These are phyloP conservation scores for Ogataea polymorpha DNA, from an alignment of 805 yeast species.

Conservation along the genomic window DNA sequence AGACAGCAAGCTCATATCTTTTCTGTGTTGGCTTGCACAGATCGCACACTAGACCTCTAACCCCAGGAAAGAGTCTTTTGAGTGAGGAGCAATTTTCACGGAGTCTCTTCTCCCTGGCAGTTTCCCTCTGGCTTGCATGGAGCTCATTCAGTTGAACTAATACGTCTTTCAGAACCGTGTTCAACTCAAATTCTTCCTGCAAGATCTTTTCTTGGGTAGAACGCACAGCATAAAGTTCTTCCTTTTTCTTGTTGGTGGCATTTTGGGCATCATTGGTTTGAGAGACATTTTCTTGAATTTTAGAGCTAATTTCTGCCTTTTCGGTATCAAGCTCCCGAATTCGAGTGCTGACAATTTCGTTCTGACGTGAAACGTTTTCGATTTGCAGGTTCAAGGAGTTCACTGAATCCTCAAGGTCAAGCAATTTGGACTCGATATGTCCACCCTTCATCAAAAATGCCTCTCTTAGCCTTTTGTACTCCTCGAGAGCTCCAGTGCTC, in stretches of 20 bases:
- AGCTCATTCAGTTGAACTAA: constrained; percentile 64
- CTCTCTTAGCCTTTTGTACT: constrained; percentile 58
- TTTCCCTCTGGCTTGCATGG: constrained; percentile 72
- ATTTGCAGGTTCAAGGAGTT: constrained; percentile 31
- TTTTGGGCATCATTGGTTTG: constrained; percentile 31
- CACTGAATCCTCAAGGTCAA: constrained; percentile 44
- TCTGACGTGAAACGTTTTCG: constrained; percentile 35
- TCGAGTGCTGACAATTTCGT: constrained; percentile 35
- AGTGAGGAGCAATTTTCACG: constrained; percentile 71
- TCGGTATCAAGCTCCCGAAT: constrained; percentile 34
- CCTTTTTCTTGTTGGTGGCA: constrained; percentile 29
- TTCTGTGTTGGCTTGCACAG: constrained; percentile 73
- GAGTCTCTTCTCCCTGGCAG: constrained; percentile 62
- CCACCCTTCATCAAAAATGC: constrained; percentile 55
- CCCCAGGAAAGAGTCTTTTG: constrained; percentile 78
- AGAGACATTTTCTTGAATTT: constrained; percentile 28
- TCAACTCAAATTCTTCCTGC: constrained; percentile 57
- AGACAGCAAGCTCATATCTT: constrained; percentile 69
- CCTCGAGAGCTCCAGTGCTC: constrained; percentile 48
- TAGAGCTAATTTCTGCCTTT: constrained; percentile 29
- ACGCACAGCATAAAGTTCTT: constrained; percentile 28
- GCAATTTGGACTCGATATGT: constrained; percentile 50
- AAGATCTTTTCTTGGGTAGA: constrained; percentile 36
- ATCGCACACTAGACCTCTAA: constrained; percentile 77
- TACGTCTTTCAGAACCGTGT: constrained; percentile 58